Evolutionary conservation across 345 rosid genomes (phyloP).

Genomic region (Turnera subulata): DNA sequence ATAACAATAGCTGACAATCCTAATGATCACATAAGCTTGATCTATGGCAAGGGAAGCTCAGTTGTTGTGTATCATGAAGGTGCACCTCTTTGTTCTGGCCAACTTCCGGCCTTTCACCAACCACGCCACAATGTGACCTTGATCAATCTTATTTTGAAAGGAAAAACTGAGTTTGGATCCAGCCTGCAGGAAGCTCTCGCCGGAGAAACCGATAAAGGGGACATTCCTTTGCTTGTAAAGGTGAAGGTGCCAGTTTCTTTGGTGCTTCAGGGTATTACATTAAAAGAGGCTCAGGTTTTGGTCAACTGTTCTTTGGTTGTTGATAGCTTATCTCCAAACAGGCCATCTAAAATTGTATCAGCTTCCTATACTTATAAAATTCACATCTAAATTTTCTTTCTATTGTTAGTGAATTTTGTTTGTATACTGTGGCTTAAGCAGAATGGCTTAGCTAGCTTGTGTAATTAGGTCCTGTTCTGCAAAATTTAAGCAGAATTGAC

Average conservation of each 20-base stretch:
- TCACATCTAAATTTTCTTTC: conserved; percentile 4
- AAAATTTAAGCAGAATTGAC: no score
- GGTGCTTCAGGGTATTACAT: conserved; percentile 22
- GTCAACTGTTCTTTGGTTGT: conserved; percentile 41
- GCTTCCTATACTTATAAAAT: conserved; percentile 21
- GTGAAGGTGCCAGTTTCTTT: conserved; percentile 37
- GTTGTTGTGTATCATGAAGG: conserved; percentile 29
- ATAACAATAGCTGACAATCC: conserved; percentile 42
- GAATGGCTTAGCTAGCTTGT: no score
- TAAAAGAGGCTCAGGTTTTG: conserved; percentile 28
- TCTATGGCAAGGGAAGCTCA: conserved; percentile 39
- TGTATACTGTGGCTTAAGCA: no score
- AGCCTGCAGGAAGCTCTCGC: conserved; percentile 34
- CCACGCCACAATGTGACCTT: conserved; percentile 26
- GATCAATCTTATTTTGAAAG: conserved; percentile 29
- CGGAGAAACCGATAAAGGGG: conserved; percentile 26
- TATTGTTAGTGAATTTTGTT: no score
- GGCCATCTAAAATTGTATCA: conserved; percentile 31
- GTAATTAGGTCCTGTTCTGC: no score
- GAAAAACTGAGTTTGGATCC: conserved; percentile 34
- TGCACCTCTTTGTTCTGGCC: conserved; percentile 36
- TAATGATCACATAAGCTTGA: conserved; percentile 27
- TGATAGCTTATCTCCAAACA: conserved; percentile 34
- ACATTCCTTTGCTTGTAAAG: conserved; percentile 38
- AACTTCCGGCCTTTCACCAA: conserved; percentile 41